phyloP scores from a whole-genome alignment of 2,329 filamentous ascomycete species.

The Calycina herbarum region DNA sequence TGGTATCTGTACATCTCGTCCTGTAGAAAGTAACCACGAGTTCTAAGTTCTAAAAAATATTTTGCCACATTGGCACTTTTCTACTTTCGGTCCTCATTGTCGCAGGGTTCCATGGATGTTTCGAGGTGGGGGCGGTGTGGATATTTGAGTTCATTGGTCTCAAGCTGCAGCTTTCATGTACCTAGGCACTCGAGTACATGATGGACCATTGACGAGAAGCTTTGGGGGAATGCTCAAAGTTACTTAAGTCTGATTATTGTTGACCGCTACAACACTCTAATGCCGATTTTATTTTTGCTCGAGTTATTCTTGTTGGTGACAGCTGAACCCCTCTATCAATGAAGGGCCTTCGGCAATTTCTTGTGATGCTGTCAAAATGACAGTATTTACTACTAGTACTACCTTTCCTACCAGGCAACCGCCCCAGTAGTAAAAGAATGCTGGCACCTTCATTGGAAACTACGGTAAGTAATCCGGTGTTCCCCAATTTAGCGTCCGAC shows the following conservation, averaged over 20 bases:
- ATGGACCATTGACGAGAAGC: background rate
- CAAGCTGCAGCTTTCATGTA: background rate
- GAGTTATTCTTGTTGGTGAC: background rate
- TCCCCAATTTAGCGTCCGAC: background rate
- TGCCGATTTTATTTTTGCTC: background rate
- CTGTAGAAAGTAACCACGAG: background rate
- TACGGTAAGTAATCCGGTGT: background rate
- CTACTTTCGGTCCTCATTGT: background rate
- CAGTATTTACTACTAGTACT: background rate
- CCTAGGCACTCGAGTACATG: background rate
- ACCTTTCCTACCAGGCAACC: background rate
- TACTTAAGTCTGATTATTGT: background rate
- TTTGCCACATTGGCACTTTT: background rate
- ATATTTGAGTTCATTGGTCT: background rate
- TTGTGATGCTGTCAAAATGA: slow-evolving; percentile 4
- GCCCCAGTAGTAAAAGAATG: background rate
- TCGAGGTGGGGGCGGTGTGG: slow-evolving; percentile 1
- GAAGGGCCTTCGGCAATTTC: background rate
- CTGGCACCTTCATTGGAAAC: background rate
- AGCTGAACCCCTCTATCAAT: background rate
- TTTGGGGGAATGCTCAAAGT: background rate
- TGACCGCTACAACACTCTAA: background rate
- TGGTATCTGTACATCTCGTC: background rate
- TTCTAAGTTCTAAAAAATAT: background rate
- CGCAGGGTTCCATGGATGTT: background rate